Base-by-base conservation (phyloP, 2,329 filamentous ascomycete genomes). In the Colletotrichum falcatum region DNA sequence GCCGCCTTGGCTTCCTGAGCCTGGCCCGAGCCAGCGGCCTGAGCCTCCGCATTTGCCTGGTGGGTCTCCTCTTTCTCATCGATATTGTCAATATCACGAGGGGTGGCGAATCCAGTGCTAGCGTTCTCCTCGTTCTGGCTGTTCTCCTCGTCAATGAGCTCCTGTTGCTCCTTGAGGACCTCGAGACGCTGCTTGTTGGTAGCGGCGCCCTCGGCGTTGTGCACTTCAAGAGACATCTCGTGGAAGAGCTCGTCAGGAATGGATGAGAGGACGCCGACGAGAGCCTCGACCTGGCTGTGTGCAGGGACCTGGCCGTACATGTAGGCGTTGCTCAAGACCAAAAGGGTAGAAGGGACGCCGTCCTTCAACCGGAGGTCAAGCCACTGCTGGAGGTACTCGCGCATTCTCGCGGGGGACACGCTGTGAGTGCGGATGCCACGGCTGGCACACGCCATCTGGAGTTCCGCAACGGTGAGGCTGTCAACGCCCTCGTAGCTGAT, bases 131-230 rank as follows among this genome's bases (percentile, higher is more conserved):
- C 89, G 77, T 93, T 93, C 84, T 99, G 95, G 84, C 96, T 89
- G 74, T 95, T 97, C 86, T 99, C 96, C 79, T 99, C 96, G 73
- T 97, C 92, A 69, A 99, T 99, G 73, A 99, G 90, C 80, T 98
- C 96, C 81, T 99, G 93, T 85, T 99, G 96, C 85, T 99, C 96
- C 88, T 94, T 97, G 79, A 99, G 88, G 20, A 99, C 96, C 85
- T 99, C 96, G 51, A 99, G 92, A 80, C 96, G 92, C 86, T 98
- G 96, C 88, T 97, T 98, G 89, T 99, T 99, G 74, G 96, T 99
- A 30, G 96, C 96, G 14, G 95, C 95, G 72, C 96, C 96, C 83
- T 99, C 96, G 59, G 95, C 95, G 72, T 92, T 97, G 87, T 98
- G 94, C 12, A 99, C 94, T 84, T 99, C 96, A 39, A 99, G 92